Base-by-base conservation (phyloP, 257 asterid species). In the Sherardia arvensis region DNA sequence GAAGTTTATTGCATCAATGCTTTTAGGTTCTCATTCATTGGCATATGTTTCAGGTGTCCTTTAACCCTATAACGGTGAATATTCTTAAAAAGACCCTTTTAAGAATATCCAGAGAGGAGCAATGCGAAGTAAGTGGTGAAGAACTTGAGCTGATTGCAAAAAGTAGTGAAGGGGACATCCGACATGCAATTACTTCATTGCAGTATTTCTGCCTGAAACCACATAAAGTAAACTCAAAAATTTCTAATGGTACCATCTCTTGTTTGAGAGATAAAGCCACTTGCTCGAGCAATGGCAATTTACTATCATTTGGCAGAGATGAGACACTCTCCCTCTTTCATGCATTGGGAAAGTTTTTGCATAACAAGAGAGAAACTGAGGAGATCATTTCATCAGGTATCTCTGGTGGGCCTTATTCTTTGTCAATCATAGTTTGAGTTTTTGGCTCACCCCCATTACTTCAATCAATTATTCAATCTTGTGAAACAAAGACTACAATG, bases 291-390 rank as follows among this genome's bases (percentile, higher is more conserved):
- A 73, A 74, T 69, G 79, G 64, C 55, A 70, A 67, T 66, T 68
- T 64, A 48, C 74, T 83, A 62, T 79, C 92, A 70, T 88, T 87
- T 71, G 99, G 99, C 58, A 89, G 91, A 76, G 99, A 92, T 78
- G 95, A 85, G 48, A 85, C 84, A 14, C 81, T 92, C 53, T 86
- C 96, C 30, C 66, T 92, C 17, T 92, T 92, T 73, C 99, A 92
- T 72, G 99, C 97, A 67, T 60, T 92, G 79, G 99, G 99, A 23
- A 92, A 92, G 73, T 92, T 92, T 80, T 76, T 92, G 80, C 99
- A 92, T 84, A 92, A 92, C 79, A 92, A 92, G 80, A 83, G 99
- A 53, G 91, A 88, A 57, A 66, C 70, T 66, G 90, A 69, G 69
- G 70, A 53, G 66, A 45, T 69, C 74, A 71, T 36, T 65, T 60